Percentiles rank a stretch among this genome's conserved stretches.
Evolutionary conservation across 495 filamentous ascomycete species (phyloP).

Genomic region (Cercophora sp.): DNA sequence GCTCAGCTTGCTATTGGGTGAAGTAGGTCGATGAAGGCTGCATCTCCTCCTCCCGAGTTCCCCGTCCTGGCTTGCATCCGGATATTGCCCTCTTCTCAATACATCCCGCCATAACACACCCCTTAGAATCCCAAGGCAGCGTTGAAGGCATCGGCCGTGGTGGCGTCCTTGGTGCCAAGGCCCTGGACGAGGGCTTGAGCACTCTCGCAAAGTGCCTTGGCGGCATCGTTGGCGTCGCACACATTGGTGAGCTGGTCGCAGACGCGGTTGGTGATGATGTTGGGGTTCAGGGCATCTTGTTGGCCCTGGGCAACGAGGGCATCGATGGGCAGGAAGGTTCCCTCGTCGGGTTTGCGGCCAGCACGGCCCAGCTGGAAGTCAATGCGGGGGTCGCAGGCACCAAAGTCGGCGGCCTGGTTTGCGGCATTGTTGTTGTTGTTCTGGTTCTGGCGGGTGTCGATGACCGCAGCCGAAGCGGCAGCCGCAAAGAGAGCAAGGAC

Average conservation of each 20-base stretch:
- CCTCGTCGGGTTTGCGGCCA: constrained; percentile 45
- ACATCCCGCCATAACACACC: too few species aligned
- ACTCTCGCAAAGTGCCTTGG: constrained; percentile 37
- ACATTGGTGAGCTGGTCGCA: constrained; percentile 55
- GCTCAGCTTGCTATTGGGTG: too few species aligned
- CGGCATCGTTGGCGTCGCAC: constrained; percentile 50
- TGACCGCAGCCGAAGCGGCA: constrained; percentile 25
- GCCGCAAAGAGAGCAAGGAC: constrained; percentile 27
- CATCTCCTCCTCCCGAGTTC: too few species aligned
- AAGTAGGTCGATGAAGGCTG: too few species aligned
- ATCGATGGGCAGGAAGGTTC: constrained; percentile 55
- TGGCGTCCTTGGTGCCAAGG: constrained; percentile 37
- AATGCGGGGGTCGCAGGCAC: constrained; percentile 53
- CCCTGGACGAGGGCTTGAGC: constrained; percentile 35
- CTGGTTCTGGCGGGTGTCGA: constrained; percentile 34
- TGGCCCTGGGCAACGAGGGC: constrained; percentile 49
- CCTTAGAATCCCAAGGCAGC: constrained; percentile 37
- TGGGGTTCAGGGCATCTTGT: constrained; percentile 51
- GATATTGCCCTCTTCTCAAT: too few species aligned
- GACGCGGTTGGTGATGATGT: constrained; percentile 60
- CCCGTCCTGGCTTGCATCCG: too few species aligned
- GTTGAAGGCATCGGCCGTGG: constrained; percentile 42
- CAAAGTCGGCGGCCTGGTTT: constrained; percentile 45
- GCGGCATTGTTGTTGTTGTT: constrained; percentile 3
- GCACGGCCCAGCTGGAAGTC: constrained; percentile 51